Evolutionary conservation across 805 yeast species (phyloP).

Genomic region (Wickerhamiella lipophila): DNA sequence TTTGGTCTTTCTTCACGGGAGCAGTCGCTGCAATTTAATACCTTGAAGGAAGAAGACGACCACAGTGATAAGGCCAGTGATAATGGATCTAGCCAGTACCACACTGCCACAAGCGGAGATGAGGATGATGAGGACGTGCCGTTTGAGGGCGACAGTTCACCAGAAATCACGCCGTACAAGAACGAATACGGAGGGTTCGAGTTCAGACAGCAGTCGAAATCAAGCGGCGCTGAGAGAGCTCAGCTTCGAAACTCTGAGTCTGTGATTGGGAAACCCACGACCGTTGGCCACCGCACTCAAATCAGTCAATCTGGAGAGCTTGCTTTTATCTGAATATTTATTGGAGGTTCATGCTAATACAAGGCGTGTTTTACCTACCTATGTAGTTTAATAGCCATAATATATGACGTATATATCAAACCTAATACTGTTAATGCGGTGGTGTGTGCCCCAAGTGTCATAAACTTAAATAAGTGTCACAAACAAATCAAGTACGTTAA

Average conservation of each 20-base stretch:
- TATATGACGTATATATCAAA: no score
- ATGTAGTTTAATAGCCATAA: neutral
- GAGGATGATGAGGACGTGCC: conserved; percentile 18
- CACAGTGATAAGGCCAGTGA: neutral
- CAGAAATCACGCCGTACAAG: conserved; percentile 24
- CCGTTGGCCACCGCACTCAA: conserved; percentile 22
- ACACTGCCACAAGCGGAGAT: conserved; percentile 26
- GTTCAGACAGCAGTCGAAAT: conserved; percentile 20
- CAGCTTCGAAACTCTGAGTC: conserved; percentile 15
- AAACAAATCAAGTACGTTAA: neutral
- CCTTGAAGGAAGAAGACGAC: neutral
- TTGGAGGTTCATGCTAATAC: neutral
- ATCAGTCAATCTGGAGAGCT: conserved; percentile 25
- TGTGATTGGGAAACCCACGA: conserved; percentile 25
- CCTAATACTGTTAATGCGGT: no score
- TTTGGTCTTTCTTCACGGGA: conserved; percentile 20
- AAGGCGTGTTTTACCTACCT: no score
- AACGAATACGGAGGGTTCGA: conserved; percentile 27
- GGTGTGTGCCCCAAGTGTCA: no score
- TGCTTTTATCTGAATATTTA: conserved; percentile 22
- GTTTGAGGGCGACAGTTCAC: conserved; percentile 18
- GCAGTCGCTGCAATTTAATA: neutral
- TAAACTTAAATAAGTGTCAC: no score
- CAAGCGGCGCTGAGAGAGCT: conserved; percentile 8
- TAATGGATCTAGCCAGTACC: conserved; percentile 20